Evolutionary conservation across 106 monocot species (phyloP), one percentile per base, ranked within the genome.

Genomic region (Apostasia shenzhenica): DNA sequence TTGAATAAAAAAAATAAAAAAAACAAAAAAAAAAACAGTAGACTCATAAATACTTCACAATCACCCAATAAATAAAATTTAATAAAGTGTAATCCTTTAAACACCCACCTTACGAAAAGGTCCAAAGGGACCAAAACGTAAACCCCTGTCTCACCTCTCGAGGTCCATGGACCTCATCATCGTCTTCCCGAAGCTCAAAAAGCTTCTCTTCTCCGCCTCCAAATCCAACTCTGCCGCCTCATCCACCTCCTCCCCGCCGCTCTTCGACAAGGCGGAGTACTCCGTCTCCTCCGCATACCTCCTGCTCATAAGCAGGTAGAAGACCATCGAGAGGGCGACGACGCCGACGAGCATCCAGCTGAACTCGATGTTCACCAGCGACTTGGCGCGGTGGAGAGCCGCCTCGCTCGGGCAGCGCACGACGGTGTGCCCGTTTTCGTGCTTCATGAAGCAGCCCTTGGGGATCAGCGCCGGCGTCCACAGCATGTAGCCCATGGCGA

Each of bases 401-500:
- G 43, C 79, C 0, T 67, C 37, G 55, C 50, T 76, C 46, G 41
- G 70, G 68, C 88, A 88, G 9, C 79, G 72, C 8, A 84, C 88
- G 10, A 84, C 81, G 5, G 44, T 2, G 54, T 78, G 81, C 53
- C 73, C 84, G 1, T 84, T 79, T 54, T 84, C 84, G 37, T 26
- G 5, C 63, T 84, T 79, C 70, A 84, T 70, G 73, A 69, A 80
- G 55, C 88, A 88, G 5, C 84, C 88, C 9, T 70, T 72, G 3
- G 85, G 73, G 46, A 73, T 26, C 3, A 82, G 48, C 46, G 48
- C 46, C 4, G 91, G 91, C 0, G 75, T 67, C 84, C 85, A 92
- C 59, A 92, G 59, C 8, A 74, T 80, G 45, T 82, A 88, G 1
- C 80, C 91, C 91, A 92, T 92, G 55, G 73, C 68, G 8, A 88